A percentile compares a stretch with the other conserved stretches of the same genome.
These are phyloP conservation scores for Alternaria arbusti DNA, from an alignment of 2,329 filamentous ascomycete genomes.

Conservation along the genomic window DNA sequence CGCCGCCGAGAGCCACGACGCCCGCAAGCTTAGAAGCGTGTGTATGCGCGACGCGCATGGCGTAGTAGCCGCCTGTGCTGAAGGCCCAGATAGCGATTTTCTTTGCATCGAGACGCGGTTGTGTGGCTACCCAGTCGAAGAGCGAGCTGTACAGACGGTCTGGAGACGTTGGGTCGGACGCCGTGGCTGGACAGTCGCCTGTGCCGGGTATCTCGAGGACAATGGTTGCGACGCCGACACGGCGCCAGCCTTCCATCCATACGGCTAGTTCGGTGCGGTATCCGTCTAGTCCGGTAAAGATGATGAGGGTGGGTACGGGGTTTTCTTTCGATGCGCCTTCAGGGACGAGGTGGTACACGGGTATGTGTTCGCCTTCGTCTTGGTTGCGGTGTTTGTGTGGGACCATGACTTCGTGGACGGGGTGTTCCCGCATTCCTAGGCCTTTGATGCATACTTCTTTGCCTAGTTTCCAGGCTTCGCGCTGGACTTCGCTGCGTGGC, in stretches of 20 bases:
- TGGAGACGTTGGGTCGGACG: conserved; percentile 55
- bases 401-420: conserved; percentile 67
- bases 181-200: conserved; percentile 60
- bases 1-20: conserved; percentile 62
- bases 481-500: conserved; percentile 58
- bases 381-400: conserved; percentile 61
- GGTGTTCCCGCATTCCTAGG: conserved; percentile 53
- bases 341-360: conserved; percentile 70
- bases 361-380: conserved; percentile 63
- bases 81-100: conserved; percentile 63
- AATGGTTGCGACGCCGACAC: conserved; percentile 57
- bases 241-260: conserved; percentile 59
- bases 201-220: conserved; percentile 65
- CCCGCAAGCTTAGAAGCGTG: conserved; percentile 60
- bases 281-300: conserved; percentile 65
- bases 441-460: conserved; percentile 69
- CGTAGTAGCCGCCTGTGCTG: conserved; percentile 65
- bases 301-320: conserved; percentile 60
- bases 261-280: conserved; percentile 64
- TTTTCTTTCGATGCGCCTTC: conserved; percentile 49
- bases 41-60: conserved; percentile 64
- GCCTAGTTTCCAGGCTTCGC: conserved; percentile 68
- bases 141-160: conserved; percentile 62
- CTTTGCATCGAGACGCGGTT: conserved; percentile 55
- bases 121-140: conserved; percentile 60